Evolutionary conservation across 768 basidiomycete species (phyloP), one percentile per base, ranked within the genome.

Genomic region (Boletus coccyginus): DNA sequence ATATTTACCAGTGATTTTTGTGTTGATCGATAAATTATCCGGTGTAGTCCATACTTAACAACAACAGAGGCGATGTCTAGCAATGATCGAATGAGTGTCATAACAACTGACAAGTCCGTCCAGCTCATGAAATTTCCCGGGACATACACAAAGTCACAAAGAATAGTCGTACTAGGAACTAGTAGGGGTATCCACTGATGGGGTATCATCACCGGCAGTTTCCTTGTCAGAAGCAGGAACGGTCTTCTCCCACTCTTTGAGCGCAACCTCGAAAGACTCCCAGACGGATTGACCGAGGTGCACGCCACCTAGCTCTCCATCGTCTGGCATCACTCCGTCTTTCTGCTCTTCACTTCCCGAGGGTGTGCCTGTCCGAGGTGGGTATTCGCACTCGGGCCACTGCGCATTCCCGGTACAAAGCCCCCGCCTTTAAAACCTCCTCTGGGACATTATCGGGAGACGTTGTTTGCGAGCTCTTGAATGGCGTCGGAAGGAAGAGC

Each of bases 401-500:
- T 1, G 87, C 83, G 61, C 90, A 92, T 61, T 92, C 87, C 10
- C 84, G 78, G 61, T 92, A 92, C 40, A 92, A 69, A 11, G 88
- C 86, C 0, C 90, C 90, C 3, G 90, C 87, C 69, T 87, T 88
- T 41, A 92, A 75, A 3, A 89, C 80, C 63, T 92, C 89, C 55
- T 81, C 83, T 7, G 75, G 73, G 49, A 71, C 24, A 27, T 55
- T 62, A 21, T 62, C 62, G 13, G 41, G 12, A 6, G 62, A 16
- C 8, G 59, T 47, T 31, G 66, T 47, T 38, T 70, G 71, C 5
- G 78, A 66, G 40, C 78, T 73, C 70, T 89, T 90, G 74, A 89
- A 85, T 3, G 89, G 88, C 4, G 87, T 90, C 1, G 90, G 90
- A 16, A 92, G 79, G 69, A 90, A 94, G 14, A 96, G 80, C 0